Percentiles rank a stretch among this genome's conserved stretches.
Evolutionary conservation across 2,329 filamentous ascomycete species (phyloP).

Genomic region (Escovopsis weberi): DNA sequence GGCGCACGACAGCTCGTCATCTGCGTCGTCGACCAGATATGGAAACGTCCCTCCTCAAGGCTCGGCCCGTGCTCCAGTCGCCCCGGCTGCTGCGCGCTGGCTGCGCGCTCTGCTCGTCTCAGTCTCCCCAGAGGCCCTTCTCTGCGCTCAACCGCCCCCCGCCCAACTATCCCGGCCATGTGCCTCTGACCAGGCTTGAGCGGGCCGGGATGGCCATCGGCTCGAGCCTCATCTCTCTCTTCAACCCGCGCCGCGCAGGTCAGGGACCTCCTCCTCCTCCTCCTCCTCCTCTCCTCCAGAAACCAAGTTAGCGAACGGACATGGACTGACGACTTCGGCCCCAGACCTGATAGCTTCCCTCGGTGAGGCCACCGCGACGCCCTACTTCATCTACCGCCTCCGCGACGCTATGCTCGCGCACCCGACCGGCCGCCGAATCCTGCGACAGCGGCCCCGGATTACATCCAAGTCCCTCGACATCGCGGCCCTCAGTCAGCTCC

Average conservation of each 20-base stretch:
- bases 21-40: conserved; percentile 1
- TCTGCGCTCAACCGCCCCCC: conserved; percentile 73
- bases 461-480: conserved; percentile 59
- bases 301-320: background rate
- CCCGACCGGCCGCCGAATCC: conserved; percentile 76
- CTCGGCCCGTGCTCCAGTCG: conserved; percentile 2
- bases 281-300: background rate
- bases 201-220: conserved; percentile 55
- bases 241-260: conserved; percentile 73
- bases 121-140: conserved; percentile 32
- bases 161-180: conserved; percentile 83
- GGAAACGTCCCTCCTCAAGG: conserved; percentile 2
- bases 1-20: conserved; percentile 1
- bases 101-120: conserved; percentile 4
- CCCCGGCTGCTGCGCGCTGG: background rate
- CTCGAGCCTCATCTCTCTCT: conserved; percentile 45
- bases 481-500: conserved; percentile 54
- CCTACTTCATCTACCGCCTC: conserved; percentile 87
- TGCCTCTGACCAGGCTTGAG: conserved; percentile 70
- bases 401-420: conserved; percentile 79
- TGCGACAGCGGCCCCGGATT: conserved; percentile 79
- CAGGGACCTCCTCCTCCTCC: background rate
- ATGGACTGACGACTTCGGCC: background rate
- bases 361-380: conserved; percentile 88
- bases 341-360: conserved; percentile 83